Base-by-base conservation (phyloP, 192 early-diverging fungal species). In the Coemansia umbellata region DNA sequence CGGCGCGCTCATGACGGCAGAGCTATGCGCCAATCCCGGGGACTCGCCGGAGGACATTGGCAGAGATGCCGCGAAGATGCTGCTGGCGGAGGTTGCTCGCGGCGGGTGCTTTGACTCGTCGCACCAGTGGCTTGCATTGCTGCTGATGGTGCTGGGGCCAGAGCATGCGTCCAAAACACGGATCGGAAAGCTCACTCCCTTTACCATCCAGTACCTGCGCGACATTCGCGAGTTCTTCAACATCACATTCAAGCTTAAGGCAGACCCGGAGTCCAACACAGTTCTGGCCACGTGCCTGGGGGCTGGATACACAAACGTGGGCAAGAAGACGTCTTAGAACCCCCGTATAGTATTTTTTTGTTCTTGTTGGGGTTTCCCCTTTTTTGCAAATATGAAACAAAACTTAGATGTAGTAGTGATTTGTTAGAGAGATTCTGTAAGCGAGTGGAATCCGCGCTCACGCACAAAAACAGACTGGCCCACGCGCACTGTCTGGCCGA, bases 31-130 rank as follows among this genome's bases (percentile, higher is more conserved):
- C 30, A 81, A 81, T 13, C 50, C 82, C 0, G 89, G 85, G 3
- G 83, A 91, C 19, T 87, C 93, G 18, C 94, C 95, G 3, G 95
- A 98, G 63, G 93, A 97, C 55, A 70, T 99, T 17, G 93, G 94
- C 27, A 45, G 78, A 1, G 63, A 79, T n/a, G 85, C 85, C 0
- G 89, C 92, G 2, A 83, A 85, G 48, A 67, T 85, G 55, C 66
- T 99, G 61, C 69, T 97, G 63, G 69, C 80, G 5, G 94, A 97
- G 79, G 91, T 99, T 59, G 71, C 74, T 9, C 84, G 87, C 30
- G 91, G 90, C 33, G 96, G 93, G 5, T 93, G 88, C 64, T 92
- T 99, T 26, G 94, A 96, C 66, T 87, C 87, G 13, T 55, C 82
- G 19, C 84, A 83, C 57, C 94, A 97, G 77, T 95, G 93, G 85